These are phyloP conservation scores for Trichoderma koningii DNA, from an alignment of 2,329 filamentous ascomycete species.

Conservation along the genomic window DNA sequence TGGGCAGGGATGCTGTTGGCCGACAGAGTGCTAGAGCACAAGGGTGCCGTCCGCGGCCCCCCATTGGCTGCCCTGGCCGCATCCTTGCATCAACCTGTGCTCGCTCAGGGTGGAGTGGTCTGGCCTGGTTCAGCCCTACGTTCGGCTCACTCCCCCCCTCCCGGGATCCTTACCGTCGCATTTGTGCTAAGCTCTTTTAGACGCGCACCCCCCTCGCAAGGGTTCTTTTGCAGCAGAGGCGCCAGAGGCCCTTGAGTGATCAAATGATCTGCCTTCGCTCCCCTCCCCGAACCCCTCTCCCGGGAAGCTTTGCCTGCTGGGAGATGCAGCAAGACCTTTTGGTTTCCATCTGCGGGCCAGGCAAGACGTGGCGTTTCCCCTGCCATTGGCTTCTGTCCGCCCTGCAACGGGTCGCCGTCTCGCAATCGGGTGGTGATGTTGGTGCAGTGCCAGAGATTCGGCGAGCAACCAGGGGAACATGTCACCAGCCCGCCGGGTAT, in stretches of 20 bases:
- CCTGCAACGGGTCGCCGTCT: constrained; percentile 20
- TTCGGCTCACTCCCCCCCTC: constrained; percentile 12
- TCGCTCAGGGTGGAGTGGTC: constrained; percentile 16
- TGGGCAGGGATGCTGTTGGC: constrained; percentile 22
- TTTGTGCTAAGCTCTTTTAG: constrained; percentile 15
- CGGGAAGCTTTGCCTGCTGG: constrained; percentile 17
- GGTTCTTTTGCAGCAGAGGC: constrained; percentile 14
- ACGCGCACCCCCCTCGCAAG: constrained; percentile 16
- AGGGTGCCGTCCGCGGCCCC: background rate
- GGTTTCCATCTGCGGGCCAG: constrained; percentile 20
- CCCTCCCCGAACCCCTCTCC: constrained; percentile 23
- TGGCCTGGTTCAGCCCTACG: constrained; percentile 24
- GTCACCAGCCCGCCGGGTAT: constrained; percentile 12
- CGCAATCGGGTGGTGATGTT: constrained; percentile 18
- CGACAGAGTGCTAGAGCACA: background rate
- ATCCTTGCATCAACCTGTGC: constrained; percentile 20
- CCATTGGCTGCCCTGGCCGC: constrained; percentile 28
- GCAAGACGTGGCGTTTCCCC: constrained; percentile 22
- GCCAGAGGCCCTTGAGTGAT: constrained; percentile 6
- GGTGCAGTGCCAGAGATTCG: constrained; percentile 26
- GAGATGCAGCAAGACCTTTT: constrained; percentile 23
- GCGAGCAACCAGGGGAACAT: constrained; percentile 24
- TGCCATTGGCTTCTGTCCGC: constrained; percentile 19
- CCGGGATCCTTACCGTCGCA: constrained; percentile 13
- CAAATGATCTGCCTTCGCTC: constrained; percentile 22